Evolutionary conservation across 1,139 yeast species (phyloP), one percentile per base, ranked within the genome.

Genomic region (Yamadazyma buinensis): DNA sequence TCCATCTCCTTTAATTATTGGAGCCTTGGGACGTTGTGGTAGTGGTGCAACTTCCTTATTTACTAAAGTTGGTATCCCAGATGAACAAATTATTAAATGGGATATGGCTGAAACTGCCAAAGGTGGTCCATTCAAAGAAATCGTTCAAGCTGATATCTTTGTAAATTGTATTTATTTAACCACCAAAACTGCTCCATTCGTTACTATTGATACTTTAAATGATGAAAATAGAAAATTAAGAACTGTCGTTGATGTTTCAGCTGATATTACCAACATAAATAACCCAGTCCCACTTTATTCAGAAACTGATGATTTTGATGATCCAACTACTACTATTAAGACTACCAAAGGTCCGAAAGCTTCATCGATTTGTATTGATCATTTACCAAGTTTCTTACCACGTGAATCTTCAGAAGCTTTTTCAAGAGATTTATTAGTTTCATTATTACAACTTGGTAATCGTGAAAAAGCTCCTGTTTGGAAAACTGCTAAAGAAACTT

Each of bases 11-110:
- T 72, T 92, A 50, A 83, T 92, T 37, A 92, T 92, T 57, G 98
- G 98, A 55, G 98, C 98, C 17, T 74, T 90, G 41, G 98, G 98
- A 43, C 84, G 98, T 71, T 92, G 97, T 66, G 98, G 98, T 38
- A 80, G 95, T n/a, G 98, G 98, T 57, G 97, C 98, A 23, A 68
- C 86, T 47, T 94, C 84, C 48, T 72, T 88, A 41, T 77, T 87
- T 63, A 74, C 70, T 48, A 84, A 84, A 66, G 81, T 75, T 36
- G 98, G 98, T 41, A 67, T 92, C 39, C 96, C 97, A 37, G 95
- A 86, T 29, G 77, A 69, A 38, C 82, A 85, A 61, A 77, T 92
- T 41, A 60, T 75, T 52, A 84, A 86, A 69, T 92, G 98, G 98
- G 98, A 92, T 64, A 86, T 92, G 77, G 78, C 84, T 42, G 98